These are phyloP conservation scores for Apiotrichum brassicae DNA, from an alignment of 1,284 basidiomycete genomes.

Conservation along the genomic window DNA sequence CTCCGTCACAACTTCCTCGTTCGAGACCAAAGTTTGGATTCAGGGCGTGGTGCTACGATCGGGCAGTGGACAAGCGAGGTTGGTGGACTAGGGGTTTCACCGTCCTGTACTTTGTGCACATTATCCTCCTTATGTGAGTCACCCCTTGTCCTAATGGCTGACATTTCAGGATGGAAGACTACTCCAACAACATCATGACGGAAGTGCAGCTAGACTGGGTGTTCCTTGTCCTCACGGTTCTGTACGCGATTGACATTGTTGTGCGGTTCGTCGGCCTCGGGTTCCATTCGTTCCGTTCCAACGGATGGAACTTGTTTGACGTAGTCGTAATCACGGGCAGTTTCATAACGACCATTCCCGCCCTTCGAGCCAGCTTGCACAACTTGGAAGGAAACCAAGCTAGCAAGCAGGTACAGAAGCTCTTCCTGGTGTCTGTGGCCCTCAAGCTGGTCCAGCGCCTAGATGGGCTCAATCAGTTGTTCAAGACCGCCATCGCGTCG, in stretches of 20 bases:
- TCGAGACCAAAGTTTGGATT: constrained; percentile 42
- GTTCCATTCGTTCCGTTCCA: constrained; percentile 71
- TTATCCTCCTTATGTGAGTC: constrained; percentile 73
- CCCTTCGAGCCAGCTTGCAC: constrained; percentile 51
- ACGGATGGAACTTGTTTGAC: constrained; percentile 93
- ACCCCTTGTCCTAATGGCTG: constrained; percentile 1
- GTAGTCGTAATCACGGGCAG: constrained; percentile 74
- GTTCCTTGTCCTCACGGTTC: constrained; percentile 65
- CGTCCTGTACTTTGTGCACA: constrained; percentile 73
- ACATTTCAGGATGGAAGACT: constrained; percentile 69
- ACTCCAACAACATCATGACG: constrained; percentile 54
- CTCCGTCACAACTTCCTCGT: constrained; percentile 60
- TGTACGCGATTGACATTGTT: constrained; percentile 72
- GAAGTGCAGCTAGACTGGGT: constrained; percentile 68
- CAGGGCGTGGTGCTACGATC: constrained; percentile 83
- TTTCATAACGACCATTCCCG: constrained; percentile 74
- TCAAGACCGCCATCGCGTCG: constrained; percentile 92
- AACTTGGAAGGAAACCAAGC: constrained; percentile 26
- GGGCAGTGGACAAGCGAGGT: constrained; percentile 84
- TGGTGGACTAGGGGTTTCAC: constrained; percentile 89
- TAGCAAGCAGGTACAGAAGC: constrained; percentile 72
- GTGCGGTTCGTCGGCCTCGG: constrained; percentile 80
- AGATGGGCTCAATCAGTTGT: constrained; percentile 85
- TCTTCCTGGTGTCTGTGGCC: constrained; percentile 87
- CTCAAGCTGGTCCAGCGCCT: constrained; percentile 91